Evolutionary conservation across 2,329 filamentous ascomycete genomes (phyloP).

Genomic region (Diaporthe vaccinii): DNA sequence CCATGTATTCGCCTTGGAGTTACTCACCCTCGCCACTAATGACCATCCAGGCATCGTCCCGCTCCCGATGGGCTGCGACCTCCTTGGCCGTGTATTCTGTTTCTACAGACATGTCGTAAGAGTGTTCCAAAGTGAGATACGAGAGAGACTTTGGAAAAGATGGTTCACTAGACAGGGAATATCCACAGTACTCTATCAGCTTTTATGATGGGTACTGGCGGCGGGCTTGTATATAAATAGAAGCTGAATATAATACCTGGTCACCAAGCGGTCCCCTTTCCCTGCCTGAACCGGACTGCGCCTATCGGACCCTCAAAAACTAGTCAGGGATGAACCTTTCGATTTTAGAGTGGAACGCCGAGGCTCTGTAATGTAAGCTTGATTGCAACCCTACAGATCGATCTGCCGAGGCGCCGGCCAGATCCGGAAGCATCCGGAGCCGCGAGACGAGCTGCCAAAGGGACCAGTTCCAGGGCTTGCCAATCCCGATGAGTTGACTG

Average conservation of each 20-base stretch:
- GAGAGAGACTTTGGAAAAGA: neutral
- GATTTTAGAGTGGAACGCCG: slow-evolving; percentile 34
- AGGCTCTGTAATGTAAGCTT: slow-evolving; percentile 31
- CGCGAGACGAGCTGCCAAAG: neutral
- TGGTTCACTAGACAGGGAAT: neutral
- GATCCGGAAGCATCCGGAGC: slow-evolving; percentile 13
- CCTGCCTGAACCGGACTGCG: neutral
- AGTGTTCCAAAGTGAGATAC: neutral
- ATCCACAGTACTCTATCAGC: neutral
- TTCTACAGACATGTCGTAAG: slow-evolving; percentile 2
- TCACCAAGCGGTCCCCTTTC: slow-evolving; percentile 6
- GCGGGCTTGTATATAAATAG: slow-evolving; percentile 31
- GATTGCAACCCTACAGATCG: slow-evolving; percentile 19
- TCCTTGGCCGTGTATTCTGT: slow-evolving; percentile 54
- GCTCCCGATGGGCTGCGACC: slow-evolving; percentile 63
- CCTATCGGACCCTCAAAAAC: slow-evolving; percentile 36
- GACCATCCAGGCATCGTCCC: slow-evolving; percentile 65
- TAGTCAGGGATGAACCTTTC: slow-evolving; percentile 16
- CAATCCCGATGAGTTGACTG: neutral
- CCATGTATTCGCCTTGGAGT: neutral
- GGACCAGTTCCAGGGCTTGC: neutral
- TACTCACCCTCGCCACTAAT: slow-evolving; percentile 67
- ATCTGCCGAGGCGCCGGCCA: slow-evolving; percentile 36
- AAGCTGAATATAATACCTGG: neutral
- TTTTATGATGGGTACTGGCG: slow-evolving; percentile 17